A percentile compares a stretch with the other conserved stretches of the same genome.
Evolutionary conservation across 345 rosid genomes (phyloP).

Genomic region (Dipteronia sinensis): DNA sequence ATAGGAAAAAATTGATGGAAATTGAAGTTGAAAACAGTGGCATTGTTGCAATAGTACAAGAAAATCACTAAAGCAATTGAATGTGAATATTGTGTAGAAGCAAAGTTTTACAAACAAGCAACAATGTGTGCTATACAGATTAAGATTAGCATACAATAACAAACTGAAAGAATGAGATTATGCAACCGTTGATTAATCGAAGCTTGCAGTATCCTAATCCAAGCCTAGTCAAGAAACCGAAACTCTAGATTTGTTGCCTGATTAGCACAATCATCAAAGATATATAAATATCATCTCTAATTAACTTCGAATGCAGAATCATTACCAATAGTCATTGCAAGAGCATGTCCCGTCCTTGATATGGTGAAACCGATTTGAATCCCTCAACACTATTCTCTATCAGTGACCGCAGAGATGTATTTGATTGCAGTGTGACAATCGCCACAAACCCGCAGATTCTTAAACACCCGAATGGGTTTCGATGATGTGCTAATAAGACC

Average conservation of each 20-base stretch:
- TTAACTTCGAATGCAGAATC: not conserved
- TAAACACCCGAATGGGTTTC: conserved; percentile 64
- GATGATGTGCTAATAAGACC: conserved; percentile 60
- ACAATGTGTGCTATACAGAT: not conserved
- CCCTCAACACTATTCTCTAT: conserved; percentile 75
- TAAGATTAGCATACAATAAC: not conserved
- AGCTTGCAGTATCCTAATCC: not conserved
- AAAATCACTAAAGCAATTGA: not conserved
- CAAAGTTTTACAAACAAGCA: not conserved
- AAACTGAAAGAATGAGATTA: not conserved
- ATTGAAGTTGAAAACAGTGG: no score
- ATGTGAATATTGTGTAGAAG: not conserved
- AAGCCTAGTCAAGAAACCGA: not conserved
- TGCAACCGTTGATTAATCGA: not conserved
- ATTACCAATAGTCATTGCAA: conserved; percentile 76
- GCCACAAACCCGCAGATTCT: conserved; percentile 69
- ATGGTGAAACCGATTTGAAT: conserved; percentile 79
- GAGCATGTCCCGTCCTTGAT: conserved; percentile 74
- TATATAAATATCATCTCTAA: not conserved
- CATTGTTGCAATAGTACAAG: no score
- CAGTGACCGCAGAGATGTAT: conserved; percentile 47
- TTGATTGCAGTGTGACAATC: conserved; percentile 80
- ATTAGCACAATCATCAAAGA: not conserved
- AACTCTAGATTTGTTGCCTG: not conserved
- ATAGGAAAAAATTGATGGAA: not conserved